Evolutionary conservation across 345 rosid genomes (phyloP), one percentile per base, ranked within the genome.

Genomic region (Lenwebbia sp.): DNA sequence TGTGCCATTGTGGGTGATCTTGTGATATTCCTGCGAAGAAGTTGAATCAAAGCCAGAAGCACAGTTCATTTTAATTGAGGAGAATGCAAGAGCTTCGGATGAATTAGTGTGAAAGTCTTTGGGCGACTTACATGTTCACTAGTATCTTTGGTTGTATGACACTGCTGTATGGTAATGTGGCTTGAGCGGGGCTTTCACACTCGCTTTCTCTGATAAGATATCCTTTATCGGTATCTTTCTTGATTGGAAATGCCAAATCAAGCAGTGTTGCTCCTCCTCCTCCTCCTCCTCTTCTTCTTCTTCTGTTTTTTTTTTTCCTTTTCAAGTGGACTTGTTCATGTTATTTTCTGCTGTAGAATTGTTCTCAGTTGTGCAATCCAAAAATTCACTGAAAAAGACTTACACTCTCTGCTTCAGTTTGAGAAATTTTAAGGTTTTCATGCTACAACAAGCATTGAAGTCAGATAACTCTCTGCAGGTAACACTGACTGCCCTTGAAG

Each of bases 401-500:
- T 41, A 1, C 6, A 0, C 25, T 26, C 49, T 17, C 82, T 40
- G 41, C 19, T 22, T 49, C 74, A 41, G 60, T 11, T 51, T 76
- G 51, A 74, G 74, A n/a, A 19, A n/a, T 55, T 37, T 14, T 44
- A 25, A 44, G 22, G 82, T 30, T 86, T 86, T 86, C 78, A 57
- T 76, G 83, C 44, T 49, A 33, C 58, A 51, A 26, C 88, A 55
- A 44, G 60, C 23, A 40, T 83, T 89, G 40, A 86, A 47, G 83
- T 83, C 44, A 33, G 53, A 84, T 74, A 55, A 82, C 33, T 62
- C 15, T 62, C 83, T 83, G 28, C 85, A 97, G 99, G 99, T 96
- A 89, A 97, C 98, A 57, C 86, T 97, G 90, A 93, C 95, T 19
- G 99, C 99, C 74, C 93, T 97, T 85, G 99, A 93, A 85, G 95